Evolutionary conservation across 2,329 filamentous ascomycete genomes (phyloP), one percentile per base, ranked within the genome.

Genomic region (Monilinia laxa): DNA sequence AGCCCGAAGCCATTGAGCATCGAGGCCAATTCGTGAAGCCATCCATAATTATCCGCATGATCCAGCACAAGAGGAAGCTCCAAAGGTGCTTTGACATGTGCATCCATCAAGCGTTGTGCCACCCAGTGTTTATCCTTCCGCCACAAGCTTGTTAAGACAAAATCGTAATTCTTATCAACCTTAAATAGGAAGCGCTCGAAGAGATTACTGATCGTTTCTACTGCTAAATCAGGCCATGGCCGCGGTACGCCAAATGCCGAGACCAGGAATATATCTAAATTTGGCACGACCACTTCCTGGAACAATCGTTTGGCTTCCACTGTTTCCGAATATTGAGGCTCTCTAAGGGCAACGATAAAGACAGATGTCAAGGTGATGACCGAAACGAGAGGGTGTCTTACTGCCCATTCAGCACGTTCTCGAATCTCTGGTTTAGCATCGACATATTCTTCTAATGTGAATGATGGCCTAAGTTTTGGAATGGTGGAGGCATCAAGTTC

Each of bases 91-190:
- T 84, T 81, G 52, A 89, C 89, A 76, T 95, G 92, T 11, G 86
- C 85, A 68, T 93, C 89, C 53, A 94, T 87, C 45, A 99, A 86
- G 67, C 91, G 87, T 70, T 89, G 86, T 12, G 89, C 89, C 20
- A 98, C 90, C 90, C 93, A 98, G 25, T 89, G 85, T 71, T 89
- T 91, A 76, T 98, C 92, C 75, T 95, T 93, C 72, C 90, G 89
- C 93, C 94, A 98, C 7, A 97, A 81, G 67, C 92, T 93, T 75
- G 97, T 90, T 67, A 99, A 85, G 18, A 97, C 94, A 70, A 97
- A 96, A 71, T 93, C 89, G 76, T 92, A 90, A 65, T 93, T 87
- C 5, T 88, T 84, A 14, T 92, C 87, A 66, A 88, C 85, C 77
- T 93, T 93, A 74, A 88, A 85, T 38, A 97, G 82, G 76, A 96